Evolutionary conservation across 2,329 filamentous ascomycete species (phyloP).

Genomic region (Fusarium ambrosium): DNA sequence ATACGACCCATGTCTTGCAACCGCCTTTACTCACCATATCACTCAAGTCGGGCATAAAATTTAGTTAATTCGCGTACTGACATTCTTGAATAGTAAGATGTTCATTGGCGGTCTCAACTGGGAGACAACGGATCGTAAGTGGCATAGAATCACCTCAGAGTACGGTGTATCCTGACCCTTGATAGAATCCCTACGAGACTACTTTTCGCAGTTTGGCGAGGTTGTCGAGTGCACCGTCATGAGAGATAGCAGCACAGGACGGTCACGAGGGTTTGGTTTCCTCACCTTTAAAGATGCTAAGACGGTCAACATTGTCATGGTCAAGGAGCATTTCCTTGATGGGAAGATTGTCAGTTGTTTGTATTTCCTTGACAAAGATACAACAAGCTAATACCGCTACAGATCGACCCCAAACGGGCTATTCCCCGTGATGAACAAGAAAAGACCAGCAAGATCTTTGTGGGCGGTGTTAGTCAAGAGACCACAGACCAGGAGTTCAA

Average conservation of each 20-base stretch:
- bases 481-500: constrained; percentile 97
- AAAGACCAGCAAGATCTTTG: constrained; percentile 98
- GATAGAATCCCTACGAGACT: constrained; percentile 93
- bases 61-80: constrained; percentile 32
- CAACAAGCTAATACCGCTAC: constrained; percentile 36
- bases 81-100: constrained; percentile 82
- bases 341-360: constrained; percentile 88
- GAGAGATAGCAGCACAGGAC: constrained; percentile 93
- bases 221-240: constrained; percentile 99
- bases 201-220: constrained; percentile 98
- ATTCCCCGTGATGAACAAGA: constrained; percentile 98
- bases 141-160: background rate
- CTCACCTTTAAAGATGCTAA: constrained; percentile 98
- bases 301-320: constrained; percentile 99
- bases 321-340: constrained; percentile 98
- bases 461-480: constrained; percentile 97
- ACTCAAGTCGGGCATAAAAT: constrained; percentile 5
- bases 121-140: constrained; percentile 98
- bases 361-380: background rate
- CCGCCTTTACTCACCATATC: constrained; percentile 15
- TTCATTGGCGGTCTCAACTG: constrained; percentile 99
- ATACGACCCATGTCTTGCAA: constrained; percentile 15
- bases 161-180: constrained; percentile 22
- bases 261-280: constrained; percentile 96
- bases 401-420: constrained; percentile 98